Conservation (phyloP, 495 filamentous ascomycete species). For the Xylaria longipes region DNA sequence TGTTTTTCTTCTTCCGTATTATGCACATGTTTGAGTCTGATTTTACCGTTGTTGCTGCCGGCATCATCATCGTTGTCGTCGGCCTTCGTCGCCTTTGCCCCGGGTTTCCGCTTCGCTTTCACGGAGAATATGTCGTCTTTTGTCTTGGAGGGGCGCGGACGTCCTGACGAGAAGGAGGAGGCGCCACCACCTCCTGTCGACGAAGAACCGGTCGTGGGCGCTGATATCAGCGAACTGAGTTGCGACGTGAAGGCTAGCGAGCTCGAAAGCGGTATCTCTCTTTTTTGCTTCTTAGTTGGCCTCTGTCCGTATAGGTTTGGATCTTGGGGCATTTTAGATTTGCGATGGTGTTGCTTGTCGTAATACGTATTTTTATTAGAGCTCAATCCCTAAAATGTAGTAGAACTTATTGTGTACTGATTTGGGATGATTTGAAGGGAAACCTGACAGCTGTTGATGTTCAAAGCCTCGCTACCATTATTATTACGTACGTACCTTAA, state of each 20-base stretch:
- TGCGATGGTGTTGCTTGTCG: neutral
- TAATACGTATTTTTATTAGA: neutral
- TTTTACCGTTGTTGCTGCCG: slow-evolving; percentile 37
- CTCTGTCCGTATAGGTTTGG: slow-evolving; percentile 76
- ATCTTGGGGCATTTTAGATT: slow-evolving; percentile 59
- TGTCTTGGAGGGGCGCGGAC: slow-evolving; percentile 68
- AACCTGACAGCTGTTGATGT: neutral
- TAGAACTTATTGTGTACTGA: neutral
- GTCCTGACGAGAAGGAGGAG: slow-evolving; percentile 56
- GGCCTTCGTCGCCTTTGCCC: slow-evolving; percentile 12
- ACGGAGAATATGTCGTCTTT: slow-evolving; percentile 75
- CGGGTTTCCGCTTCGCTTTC: slow-evolving; percentile 69
- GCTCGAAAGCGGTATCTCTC: slow-evolving; percentile 69
- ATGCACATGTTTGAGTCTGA: slow-evolving; percentile 49
- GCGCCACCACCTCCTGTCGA: slow-evolving; percentile 44
- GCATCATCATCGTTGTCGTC: slow-evolving; percentile 40
- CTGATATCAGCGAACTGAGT: slow-evolving; percentile 73
- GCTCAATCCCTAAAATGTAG: neutral
- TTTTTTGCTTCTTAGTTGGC: slow-evolving; percentile 65
- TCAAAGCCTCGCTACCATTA: neutral
- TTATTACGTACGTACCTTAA: neutral
- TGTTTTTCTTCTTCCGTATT: slow-evolving; percentile 54
- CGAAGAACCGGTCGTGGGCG: slow-evolving; percentile 42
- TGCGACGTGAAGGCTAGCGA: slow-evolving; percentile 81
- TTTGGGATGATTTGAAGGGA: neutral